These are phyloP conservation scores for Eucalyptus paniculata DNA, from an alignment of 345 rosid genomes.

Conservation along the genomic window DNA sequence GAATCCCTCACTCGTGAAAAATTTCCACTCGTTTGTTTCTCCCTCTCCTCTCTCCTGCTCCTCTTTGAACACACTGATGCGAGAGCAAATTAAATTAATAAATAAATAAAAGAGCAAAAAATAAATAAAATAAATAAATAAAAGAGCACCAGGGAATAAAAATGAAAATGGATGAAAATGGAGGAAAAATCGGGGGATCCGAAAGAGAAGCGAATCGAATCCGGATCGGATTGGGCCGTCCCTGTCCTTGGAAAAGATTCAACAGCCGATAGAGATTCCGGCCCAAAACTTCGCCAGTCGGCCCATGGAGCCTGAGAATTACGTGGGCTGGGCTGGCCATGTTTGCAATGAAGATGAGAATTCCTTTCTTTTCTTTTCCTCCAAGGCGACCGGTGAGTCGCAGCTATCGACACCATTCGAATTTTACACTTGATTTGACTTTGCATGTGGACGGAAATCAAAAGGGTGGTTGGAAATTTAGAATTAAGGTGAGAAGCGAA, in stretches of 20 bases:
- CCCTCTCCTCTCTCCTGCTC: not conserved
- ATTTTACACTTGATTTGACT: not conserved
- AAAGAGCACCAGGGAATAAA: too few species aligned
- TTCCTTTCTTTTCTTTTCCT: not conserved
- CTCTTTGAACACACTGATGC: not conserved
- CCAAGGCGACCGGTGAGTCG: not conserved
- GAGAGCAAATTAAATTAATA: not conserved
- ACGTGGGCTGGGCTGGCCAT: not conserved
- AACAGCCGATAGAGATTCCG: not conserved
- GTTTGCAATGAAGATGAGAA: not conserved
- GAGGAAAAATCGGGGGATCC: too few species aligned
- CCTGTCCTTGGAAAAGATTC: not conserved
- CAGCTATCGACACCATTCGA: rapidly evolving
- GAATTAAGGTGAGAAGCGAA: not conserved
- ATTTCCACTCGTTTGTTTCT: not conserved
- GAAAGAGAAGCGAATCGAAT: not conserved
- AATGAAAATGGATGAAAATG: too few species aligned
- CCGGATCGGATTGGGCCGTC: not conserved
- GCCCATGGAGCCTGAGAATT: not conserved
- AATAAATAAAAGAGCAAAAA: too few species aligned
- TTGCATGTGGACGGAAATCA: not conserved
- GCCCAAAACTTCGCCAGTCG: not conserved
- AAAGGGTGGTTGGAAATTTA: not conserved
- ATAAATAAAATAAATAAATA: too few species aligned
- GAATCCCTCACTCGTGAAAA: not conserved